Evolutionary conservation across 202 grass and related monocot species (phyloP).

Genomic region (Setaria italica): DNA sequence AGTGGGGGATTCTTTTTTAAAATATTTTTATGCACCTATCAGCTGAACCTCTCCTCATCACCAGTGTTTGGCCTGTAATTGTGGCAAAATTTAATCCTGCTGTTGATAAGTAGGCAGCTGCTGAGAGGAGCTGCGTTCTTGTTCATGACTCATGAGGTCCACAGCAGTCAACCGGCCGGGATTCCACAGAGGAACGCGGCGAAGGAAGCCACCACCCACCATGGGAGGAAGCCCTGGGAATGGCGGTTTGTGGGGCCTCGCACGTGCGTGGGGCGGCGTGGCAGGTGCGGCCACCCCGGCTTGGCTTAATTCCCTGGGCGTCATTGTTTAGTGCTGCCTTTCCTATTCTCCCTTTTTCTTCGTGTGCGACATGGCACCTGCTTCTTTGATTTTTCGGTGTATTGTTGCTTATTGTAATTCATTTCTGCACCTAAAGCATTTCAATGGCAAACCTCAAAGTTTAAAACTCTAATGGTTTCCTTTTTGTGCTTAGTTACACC

Average conservation of each 20-base stretch:
- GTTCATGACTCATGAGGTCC: conserved; percentile 28
- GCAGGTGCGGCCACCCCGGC: conserved; percentile 51
- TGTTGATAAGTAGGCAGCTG: conserved; percentile 10
- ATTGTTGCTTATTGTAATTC: not conserved
- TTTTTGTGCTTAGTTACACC: too few species aligned
- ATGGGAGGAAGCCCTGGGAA: conserved; percentile 18
- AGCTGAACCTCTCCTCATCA: conserved; percentile 17
- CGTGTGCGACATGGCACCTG: conserved; percentile 23
- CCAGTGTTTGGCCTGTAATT: conserved; percentile 7
- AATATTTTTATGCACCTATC: conserved; percentile 47
- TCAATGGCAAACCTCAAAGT: not conserved
- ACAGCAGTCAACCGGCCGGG: conserved; percentile 44
- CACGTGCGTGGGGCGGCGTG: conserved; percentile 43
- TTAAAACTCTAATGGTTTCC: not conserved
- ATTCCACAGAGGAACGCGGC: conserved; percentile 12
- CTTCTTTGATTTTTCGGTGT: conserved; percentile 37
- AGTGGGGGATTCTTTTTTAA: conserved; percentile 57
- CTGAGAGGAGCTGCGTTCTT: conserved; percentile 35
- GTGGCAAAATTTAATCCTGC: conserved; percentile 18
- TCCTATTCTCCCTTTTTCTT: not conserved
- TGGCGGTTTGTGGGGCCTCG: conserved; percentile 52
- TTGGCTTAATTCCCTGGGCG: not conserved
- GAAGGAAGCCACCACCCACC: conserved; percentile 25
- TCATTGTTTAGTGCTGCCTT: conserved; percentile 36
- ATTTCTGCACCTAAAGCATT: not conserved